These are phyloP conservation scores for Hippophae gyantsensis DNA, from an alignment of 306 rosid species.

Conservation along the genomic window DNA sequence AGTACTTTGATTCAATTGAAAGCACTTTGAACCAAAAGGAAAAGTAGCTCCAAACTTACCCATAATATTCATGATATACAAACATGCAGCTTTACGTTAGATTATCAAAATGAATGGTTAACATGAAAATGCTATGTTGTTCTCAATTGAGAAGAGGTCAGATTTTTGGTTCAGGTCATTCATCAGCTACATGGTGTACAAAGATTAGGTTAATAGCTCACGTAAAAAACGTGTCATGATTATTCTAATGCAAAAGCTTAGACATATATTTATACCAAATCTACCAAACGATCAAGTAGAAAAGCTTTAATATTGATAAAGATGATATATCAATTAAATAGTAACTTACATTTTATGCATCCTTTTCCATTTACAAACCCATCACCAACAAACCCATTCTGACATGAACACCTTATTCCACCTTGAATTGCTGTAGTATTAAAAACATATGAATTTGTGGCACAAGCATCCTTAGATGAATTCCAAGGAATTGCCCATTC, in stretches of 20 bases:
- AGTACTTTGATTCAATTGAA: no score
- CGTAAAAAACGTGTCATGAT: no score
- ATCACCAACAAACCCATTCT: constrained; percentile 68
- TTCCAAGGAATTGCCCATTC: constrained; percentile 82
- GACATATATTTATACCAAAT: no score
- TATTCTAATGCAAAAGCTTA: no score
- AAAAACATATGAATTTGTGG: constrained; percentile 34
- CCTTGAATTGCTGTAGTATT: constrained; percentile 54
- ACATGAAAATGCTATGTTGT: no score
- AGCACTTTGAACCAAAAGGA: no score
- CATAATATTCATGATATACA: constrained; percentile 1
- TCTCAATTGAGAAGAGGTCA: no score
- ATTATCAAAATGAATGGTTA: no score
- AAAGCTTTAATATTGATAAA: not conserved
- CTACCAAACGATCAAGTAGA: not conserved
- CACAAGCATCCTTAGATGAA: constrained; percentile 44
- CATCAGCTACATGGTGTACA: no score
- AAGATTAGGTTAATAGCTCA: no score
- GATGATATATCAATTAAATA: not conserved
- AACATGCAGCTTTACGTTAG: constrained; percentile 5
- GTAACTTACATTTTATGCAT: constrained; percentile 59
- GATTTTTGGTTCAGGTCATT: no score
- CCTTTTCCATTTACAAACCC: constrained; percentile 73
- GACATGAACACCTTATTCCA: constrained; percentile 63
- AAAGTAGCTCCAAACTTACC: no score